These are phyloP conservation scores for Cucurbita pepo DNA, from an alignment of 306 rosid genomes.

Conservation along the genomic window DNA sequence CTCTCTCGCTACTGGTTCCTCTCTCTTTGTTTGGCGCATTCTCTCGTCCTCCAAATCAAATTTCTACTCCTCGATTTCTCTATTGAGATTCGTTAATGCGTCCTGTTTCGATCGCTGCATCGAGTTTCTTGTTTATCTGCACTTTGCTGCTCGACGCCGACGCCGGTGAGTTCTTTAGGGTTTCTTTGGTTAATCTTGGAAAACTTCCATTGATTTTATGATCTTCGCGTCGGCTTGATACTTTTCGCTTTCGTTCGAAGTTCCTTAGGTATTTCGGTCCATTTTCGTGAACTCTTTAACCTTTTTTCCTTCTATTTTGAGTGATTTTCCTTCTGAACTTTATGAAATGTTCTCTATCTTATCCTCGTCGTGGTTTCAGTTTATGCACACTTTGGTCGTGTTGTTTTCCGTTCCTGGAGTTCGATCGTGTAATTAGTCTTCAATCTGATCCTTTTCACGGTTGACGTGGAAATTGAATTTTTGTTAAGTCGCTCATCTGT, in stretches of 20 bases:
- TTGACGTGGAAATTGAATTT: background rate
- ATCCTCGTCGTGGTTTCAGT: background rate
- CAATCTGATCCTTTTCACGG: background rate
- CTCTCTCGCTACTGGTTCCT: background rate
- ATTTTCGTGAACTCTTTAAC: background rate
- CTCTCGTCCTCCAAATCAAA: background rate
- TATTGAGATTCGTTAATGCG: background rate
- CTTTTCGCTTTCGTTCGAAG: background rate
- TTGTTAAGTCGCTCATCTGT: background rate
- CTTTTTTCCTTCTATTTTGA: background rate
- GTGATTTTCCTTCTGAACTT: background rate
- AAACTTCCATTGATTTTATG: background rate
- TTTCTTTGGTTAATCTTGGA: background rate
- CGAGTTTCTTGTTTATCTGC: background rate
- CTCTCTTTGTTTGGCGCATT: background rate
- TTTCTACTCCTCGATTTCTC: background rate
- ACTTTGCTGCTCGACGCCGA: background rate
- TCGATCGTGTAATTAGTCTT: background rate
- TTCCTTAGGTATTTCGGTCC: background rate
- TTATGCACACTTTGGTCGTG: background rate
- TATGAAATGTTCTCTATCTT: background rate
- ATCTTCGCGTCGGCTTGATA: background rate
- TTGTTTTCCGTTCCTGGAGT: background rate
- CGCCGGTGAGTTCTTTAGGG: constrained; percentile 1
- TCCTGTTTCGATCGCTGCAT: background rate